Evolutionary conservation across 495 filamentous ascomycete genomes (phyloP).

Genomic region (Penicillium odoratum): DNA sequence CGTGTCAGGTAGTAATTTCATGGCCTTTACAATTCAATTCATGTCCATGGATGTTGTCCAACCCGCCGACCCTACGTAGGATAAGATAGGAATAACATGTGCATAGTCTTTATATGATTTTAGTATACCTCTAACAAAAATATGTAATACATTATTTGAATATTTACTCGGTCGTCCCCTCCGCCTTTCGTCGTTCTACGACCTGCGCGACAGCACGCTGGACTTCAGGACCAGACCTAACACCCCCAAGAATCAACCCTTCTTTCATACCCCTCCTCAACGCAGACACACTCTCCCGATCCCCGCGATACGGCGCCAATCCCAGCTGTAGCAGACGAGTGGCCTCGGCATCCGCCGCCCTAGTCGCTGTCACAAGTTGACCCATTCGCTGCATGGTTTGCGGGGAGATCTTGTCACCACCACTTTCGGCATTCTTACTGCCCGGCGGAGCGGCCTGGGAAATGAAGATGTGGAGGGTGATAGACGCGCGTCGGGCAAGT

Average conservation of each 20-base stretch:
- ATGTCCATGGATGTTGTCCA: too few species aligned
- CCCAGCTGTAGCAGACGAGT: conserved; percentile 70
- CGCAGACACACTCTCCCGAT: conserved; percentile 57
- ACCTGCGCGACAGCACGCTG: conserved; percentile 68
- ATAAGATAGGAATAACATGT: too few species aligned
- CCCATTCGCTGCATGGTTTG: conserved; percentile 42
- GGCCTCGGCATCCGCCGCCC: conserved; percentile 64
- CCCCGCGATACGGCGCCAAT: conserved; percentile 77
- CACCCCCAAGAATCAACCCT: conserved; percentile 73
- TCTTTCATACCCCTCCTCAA: conserved; percentile 69
- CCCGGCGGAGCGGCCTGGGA: conserved; percentile 62
- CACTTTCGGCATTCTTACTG: background rate
- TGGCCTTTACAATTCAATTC: too few species aligned
- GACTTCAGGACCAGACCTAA: conserved; percentile 72
- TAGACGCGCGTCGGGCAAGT: conserved; percentile 71
- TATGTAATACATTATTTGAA: background rate
- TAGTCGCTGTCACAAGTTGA: conserved; percentile 47
- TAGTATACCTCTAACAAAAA: too few species aligned
- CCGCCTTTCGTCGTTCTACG: conserved; percentile 52
- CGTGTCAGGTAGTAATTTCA: too few species aligned
- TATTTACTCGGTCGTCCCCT: conserved; percentile 20
- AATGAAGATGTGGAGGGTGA: conserved; percentile 88
- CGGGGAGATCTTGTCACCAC: conserved; percentile 28
- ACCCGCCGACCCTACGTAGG: too few species aligned
- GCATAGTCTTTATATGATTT: too few species aligned